Evolutionary conservation across 2,329 filamentous ascomycete genomes (phyloP).

Genomic region (Venturia effusa): DNA sequence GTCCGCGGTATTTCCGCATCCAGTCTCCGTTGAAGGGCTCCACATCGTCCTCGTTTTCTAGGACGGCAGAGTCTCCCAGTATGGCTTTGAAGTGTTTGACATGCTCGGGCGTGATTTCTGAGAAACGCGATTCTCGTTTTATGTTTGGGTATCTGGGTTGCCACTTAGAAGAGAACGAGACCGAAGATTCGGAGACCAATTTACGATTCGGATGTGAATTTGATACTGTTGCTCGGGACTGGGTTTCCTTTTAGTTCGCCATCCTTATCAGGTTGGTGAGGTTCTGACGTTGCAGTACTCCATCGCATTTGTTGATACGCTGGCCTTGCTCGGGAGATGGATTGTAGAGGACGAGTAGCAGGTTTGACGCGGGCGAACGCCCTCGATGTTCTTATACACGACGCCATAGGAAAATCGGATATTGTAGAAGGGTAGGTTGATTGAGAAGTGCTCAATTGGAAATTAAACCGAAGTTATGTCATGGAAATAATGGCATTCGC

Average conservation of each 20-base stretch:
- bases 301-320: slow-evolving; percentile 24
- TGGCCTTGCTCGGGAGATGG: slow-evolving; percentile 14
- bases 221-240: slow-evolving; percentile 38
- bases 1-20: slow-evolving; percentile 97
- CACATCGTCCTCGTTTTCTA: slow-evolving; percentile 74
- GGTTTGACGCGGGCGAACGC: not conserved
- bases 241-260: slow-evolving; percentile 24
- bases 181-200: slow-evolving; percentile 13
- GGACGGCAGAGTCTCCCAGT: slow-evolving; percentile 71
- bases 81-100: slow-evolving; percentile 72
- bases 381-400: not conserved
- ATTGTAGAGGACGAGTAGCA: not conserved
- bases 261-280: slow-evolving; percentile 26
- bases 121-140: slow-evolving; percentile 67
- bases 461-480: not conserved
- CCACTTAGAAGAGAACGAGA: not conserved
- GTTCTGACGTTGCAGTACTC: slow-evolving; percentile 31
- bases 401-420: slow-evolving; percentile 20
- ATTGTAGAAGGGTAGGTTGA: not conserved
- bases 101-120: slow-evolving; percentile 63
- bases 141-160: slow-evolving; percentile 57
- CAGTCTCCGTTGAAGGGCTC: slow-evolving; percentile 93
- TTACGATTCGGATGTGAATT: slow-evolving; percentile 72
- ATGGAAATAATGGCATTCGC: not conserved
- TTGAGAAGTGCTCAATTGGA: not conserved